phyloP scores from a whole-genome alignment of 2,329 filamentous ascomycete species.

The Pseudogymnoascus sp. region DNA sequence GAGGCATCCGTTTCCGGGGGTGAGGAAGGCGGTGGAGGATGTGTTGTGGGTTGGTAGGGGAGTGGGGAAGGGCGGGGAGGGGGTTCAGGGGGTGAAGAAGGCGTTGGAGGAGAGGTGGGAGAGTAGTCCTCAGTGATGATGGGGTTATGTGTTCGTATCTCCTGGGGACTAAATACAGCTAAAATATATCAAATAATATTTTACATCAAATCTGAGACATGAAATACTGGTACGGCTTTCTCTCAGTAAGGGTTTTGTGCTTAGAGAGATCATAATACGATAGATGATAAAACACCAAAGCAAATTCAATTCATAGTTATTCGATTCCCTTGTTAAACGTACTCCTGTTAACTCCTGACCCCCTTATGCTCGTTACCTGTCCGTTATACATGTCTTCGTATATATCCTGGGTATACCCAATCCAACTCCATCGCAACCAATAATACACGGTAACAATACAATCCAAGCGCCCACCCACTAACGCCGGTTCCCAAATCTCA shows the following conservation, averaged over 20 bases:
- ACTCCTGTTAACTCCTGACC: background rate
- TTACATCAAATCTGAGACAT: too few relatives aligned
- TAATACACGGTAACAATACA: background rate
- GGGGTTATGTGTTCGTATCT: background rate
- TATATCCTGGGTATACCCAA: background rate
- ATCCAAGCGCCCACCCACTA: background rate
- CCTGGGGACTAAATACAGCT: background rate
- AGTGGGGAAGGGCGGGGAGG: slow-evolving; percentile 46
- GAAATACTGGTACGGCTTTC: too few relatives aligned
- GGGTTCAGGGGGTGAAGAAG: slow-evolving; percentile 44
- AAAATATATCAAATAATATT: background rate
- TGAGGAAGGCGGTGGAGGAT: slow-evolving; percentile 53
- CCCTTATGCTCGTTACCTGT: background rate
- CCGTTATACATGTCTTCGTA: background rate
- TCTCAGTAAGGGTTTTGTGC: too few relatives aligned
- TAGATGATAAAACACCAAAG: background rate
- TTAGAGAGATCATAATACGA: background rate
- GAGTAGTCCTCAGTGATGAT: background rate
- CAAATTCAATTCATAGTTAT: background rate
- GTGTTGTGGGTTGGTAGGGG: slow-evolving; percentile 43
- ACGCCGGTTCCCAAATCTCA: background rate
- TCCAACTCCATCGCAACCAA: background rate
- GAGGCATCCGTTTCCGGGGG: slow-evolving; percentile 72
- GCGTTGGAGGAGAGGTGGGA: slow-evolving; percentile 8
- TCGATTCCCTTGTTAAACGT: background rate